Evolutionary conservation across 768 basidiomycete genomes (phyloP).

Genomic region (Gyrodon lividus): DNA sequence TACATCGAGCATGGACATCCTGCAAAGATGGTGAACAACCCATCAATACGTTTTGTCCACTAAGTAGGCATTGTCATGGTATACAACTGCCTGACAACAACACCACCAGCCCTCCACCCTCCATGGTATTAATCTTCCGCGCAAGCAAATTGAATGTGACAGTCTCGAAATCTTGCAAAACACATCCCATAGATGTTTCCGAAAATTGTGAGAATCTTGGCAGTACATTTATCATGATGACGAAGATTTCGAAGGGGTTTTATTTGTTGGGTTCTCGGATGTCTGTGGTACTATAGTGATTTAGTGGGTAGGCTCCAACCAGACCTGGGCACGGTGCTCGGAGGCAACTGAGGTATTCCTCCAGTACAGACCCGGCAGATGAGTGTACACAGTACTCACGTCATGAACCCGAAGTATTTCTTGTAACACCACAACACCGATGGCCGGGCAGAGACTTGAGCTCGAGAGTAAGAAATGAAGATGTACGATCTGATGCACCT

Average conservation of each 20-base stretch:
- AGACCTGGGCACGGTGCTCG: neutral
- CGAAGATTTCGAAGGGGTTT: conserved; percentile 96
- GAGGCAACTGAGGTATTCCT: neutral
- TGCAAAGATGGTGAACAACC: conserved; percentile 30
- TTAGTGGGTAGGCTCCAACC: neutral
- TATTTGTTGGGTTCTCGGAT: conserved; percentile 95
- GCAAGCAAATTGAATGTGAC: conserved; percentile 97
- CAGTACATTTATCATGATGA: conserved; percentile 99
- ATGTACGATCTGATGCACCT: conserved; percentile 71
- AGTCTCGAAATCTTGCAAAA: conserved; percentile 97
- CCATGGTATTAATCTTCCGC: conserved; percentile 96
- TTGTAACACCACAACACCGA: conserved; percentile 99
- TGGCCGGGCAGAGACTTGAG: conserved; percentile 82
- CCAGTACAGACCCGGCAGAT: neutral
- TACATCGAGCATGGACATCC: conserved; percentile 95
- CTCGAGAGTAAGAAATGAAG: conserved; percentile 94
- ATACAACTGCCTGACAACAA: conserved; percentile 87
- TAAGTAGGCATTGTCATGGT: conserved; percentile 73
- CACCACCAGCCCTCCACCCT: conserved; percentile 90
- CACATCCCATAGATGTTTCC: conserved; percentile 99
- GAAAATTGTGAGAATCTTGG: conserved; percentile 94
- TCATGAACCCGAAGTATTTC: conserved; percentile 96
- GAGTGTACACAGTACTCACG: conserved; percentile 44
- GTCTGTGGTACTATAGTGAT: conserved; percentile 42
- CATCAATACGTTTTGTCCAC: neutral